A percentile compares a stretch with the other conserved stretches of the same genome.
phyloP scores from a whole-genome alignment of 2,329 filamentous ascomycete species.

The Sodiomyces alkalinus region DNA sequence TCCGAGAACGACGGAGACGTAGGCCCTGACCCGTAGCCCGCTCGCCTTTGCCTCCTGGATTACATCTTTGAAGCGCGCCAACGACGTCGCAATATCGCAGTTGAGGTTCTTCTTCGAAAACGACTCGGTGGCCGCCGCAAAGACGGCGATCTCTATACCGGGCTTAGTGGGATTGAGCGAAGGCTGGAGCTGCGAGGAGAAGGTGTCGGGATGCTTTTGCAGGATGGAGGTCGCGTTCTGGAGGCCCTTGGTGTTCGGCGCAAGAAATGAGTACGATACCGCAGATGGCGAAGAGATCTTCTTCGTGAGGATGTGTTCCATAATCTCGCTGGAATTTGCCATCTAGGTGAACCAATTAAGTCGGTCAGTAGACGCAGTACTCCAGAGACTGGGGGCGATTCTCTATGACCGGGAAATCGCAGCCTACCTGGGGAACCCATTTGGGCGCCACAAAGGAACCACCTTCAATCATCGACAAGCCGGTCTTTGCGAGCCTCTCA shows the following conservation, averaged over 20 bases:
- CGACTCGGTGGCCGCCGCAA: slow-evolving; percentile 66
- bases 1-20: slow-evolving; percentile 67
- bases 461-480: slow-evolving; percentile 60
- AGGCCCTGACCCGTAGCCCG: slow-evolving; percentile 57
- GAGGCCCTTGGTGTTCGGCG: slow-evolving; percentile 62
- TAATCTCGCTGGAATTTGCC: slow-evolving; percentile 62
- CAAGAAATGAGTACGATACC: slow-evolving; percentile 66
- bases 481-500: slow-evolving; percentile 50
- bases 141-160: slow-evolving; percentile 59
- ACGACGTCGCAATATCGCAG: slow-evolving; percentile 59
- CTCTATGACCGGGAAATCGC: too few species aligned
- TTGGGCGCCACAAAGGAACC: slow-evolving; percentile 73
- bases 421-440: slow-evolving; percentile 63
- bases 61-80: slow-evolving; percentile 54
- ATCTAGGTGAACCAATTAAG: slow-evolving; percentile 50
- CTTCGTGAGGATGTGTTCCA: slow-evolving; percentile 48
- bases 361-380: too few species aligned
- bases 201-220: slow-evolving; percentile 30
- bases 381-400: too few species aligned
- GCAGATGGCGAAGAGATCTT: slow-evolving; percentile 37
- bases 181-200: slow-evolving; percentile 34
- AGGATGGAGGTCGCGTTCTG: slow-evolving; percentile 42
- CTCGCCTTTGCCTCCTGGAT: slow-evolving; percentile 51
- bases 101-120: slow-evolving; percentile 76
- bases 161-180: slow-evolving; percentile 25